Evolutionary conservation across 805 yeast genomes (phyloP).

Genomic region (Teunomyces kruisii): DNA sequence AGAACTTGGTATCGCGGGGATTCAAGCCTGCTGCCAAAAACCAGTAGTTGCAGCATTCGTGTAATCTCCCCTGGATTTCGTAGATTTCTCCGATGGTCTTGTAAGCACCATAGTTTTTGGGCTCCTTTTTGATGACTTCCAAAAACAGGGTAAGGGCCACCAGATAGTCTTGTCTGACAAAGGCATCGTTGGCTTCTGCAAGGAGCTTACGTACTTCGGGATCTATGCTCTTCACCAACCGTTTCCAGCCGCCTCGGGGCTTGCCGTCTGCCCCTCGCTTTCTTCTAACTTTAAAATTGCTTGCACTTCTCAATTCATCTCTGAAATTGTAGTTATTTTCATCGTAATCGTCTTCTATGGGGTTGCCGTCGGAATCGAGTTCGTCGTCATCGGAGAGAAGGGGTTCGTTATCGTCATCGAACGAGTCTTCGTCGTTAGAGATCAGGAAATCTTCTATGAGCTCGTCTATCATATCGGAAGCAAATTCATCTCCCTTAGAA

Average conservation of each 20-base stretch:
- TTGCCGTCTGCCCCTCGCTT: conserved; percentile 30
- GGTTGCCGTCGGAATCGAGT: conserved; percentile 24
- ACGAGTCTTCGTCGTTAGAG: conserved; percentile 6
- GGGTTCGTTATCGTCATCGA: conserved; percentile 15
- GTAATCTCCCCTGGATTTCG: conserved; percentile 59
- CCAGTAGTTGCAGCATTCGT: conserved; percentile 81
- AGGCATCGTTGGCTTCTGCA: conserved; percentile 78
- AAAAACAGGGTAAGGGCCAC: conserved; percentile 59
- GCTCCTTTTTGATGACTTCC: conserved; percentile 76
- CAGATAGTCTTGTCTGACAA: conserved; percentile 61
- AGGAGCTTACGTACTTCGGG: conserved; percentile 71
- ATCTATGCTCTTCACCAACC: conserved; percentile 45
- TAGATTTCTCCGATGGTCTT: conserved; percentile 86
- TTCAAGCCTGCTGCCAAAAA: conserved; percentile 75
- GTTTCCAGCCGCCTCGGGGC: conserved; percentile 36
- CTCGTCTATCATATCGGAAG: conserved; percentile 14
- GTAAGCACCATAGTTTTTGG: conserved; percentile 79
- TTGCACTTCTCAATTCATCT: conserved; percentile 67
- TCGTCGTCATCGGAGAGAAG: conserved; percentile 19
- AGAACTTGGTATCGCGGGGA: conserved; percentile 71
- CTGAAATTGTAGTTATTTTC: conserved; percentile 48
- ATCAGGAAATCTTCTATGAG: conserved; percentile 8
- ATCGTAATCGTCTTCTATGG: conserved; percentile 34
- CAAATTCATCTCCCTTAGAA: conserved; percentile 17
- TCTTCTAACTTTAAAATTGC: conserved; percentile 54